Base-by-base conservation (phyloP, 2,329 filamentous ascomycete species). In the Alternaria brassicae region DNA sequence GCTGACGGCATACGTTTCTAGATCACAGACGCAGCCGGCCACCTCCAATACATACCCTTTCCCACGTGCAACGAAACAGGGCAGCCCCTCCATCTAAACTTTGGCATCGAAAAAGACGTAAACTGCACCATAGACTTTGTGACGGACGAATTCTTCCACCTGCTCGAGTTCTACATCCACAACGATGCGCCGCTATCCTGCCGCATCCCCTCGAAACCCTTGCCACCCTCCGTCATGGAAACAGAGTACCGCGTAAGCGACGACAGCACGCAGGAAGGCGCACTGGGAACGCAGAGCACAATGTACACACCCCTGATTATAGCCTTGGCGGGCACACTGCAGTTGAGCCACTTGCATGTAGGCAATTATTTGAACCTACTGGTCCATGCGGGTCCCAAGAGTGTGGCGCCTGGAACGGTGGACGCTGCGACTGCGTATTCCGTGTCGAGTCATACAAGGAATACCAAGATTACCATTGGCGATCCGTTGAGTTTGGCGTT, bases 101-200 rank as follows among this genome's bases (percentile, higher is more conserved):
- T 97, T 81, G 93, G 93, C 76, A 80, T 91, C 67, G 91, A 94
- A 75, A 79, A 79, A 66, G 93, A 96, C 76, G 80, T 92, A 68
- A 94, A 94, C 81, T 95, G 91, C 83, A 95, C 91, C 55, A 88
- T 95, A 70, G 83, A 89, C 73, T 85, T 91, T 79, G 84, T 94
- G 70, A 84, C 86, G 71, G 91, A 94, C 76, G 86, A 90, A 39
- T 90, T 93, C 83, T 95, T 92, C 83, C 91, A 95, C 80, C 68
- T 94, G 51, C 89, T 94, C 81, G 91, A 98, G 81, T 98, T 97
- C 85, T 98, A 98, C 84, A 89, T 98, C 77, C 95, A 98, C 84
- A 93, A 91, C 81, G 95, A 99, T 80, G 93, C 93, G 17, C 95
- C 95, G 9, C 84, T 98, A 49, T 89, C 92, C 54, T 99, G 95